A percentile compares a stretch with the other conserved stretches of the same genome.
Conservation (phyloP, 176 grass and related monocot species). For the Puya raimondii region DNA sequence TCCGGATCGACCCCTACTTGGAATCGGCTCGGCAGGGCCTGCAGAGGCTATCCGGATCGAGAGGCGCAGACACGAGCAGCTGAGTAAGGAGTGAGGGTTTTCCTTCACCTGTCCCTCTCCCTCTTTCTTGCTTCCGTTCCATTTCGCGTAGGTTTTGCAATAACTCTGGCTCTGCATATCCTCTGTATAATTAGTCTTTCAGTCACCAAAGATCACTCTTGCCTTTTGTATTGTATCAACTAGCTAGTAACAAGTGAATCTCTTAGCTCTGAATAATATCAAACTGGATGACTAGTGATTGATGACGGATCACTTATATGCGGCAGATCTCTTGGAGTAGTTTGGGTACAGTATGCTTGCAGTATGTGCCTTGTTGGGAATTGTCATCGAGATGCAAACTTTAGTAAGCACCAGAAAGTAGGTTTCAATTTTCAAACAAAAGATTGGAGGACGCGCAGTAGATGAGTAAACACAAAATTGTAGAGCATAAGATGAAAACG, state of each 20-base stretch:
- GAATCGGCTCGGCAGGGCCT: constrained; percentile 38
- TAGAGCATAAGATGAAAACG: too few relatives aligned
- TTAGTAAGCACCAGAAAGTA: not conserved
- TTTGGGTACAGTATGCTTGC: not conserved
- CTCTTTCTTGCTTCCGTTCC: too few relatives aligned
- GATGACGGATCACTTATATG: not conserved
- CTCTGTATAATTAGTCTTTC: too few relatives aligned
- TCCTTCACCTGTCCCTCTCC: not conserved
- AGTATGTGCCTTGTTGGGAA: not conserved
- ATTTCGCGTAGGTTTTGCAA: too few relatives aligned
- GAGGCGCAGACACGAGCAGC: constrained; percentile 20
- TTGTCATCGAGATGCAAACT: not conserved
- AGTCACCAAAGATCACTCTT: too few relatives aligned
- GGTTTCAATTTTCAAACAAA: not conserved
- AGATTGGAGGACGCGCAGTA: too few relatives aligned
- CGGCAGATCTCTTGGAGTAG: not conserved
- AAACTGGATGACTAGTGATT: too few relatives aligned
- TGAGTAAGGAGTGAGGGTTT: not conserved
- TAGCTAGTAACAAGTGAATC: not conserved
- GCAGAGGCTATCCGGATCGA: constrained; percentile 18
- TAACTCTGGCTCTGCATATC: too few relatives aligned
- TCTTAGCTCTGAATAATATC: not conserved
- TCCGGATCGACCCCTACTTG: constrained; percentile 42
- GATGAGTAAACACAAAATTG: too few relatives aligned
- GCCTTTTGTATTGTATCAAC: too few relatives aligned